These are phyloP conservation scores for Xylariaceae sp. DNA, from an alignment of 2,329 filamentous ascomycete genomes.

Conservation along the genomic window DNA sequence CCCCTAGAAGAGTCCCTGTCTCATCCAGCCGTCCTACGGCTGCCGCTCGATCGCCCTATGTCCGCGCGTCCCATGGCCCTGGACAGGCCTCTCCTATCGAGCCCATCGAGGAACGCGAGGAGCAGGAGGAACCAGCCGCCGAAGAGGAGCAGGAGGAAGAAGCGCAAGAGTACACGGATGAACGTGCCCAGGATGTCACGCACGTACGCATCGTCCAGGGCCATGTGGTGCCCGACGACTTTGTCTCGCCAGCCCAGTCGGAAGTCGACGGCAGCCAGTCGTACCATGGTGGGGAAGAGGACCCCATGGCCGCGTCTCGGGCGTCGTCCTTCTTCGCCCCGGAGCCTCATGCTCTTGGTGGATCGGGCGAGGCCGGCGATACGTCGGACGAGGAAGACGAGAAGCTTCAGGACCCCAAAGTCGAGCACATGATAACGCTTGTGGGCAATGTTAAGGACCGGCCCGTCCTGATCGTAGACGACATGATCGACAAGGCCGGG, in stretches of 20 bases:
- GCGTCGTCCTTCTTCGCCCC: conserved; percentile 76
- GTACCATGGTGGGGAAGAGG: conserved; percentile 49
- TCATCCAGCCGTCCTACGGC: conserved; percentile 27
- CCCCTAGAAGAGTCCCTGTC: conserved; percentile 35
- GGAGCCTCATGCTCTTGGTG: conserved; percentile 68
- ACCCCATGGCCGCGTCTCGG: conserved; percentile 74
- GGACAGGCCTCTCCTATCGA: conserved; percentile 34
- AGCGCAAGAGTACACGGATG: conserved; percentile 61
- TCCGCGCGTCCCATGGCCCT: conserved; percentile 27
- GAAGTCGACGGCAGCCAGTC: conserved; percentile 53
- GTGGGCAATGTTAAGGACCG: conserved; percentile 88
- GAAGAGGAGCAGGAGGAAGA: too few relatives aligned
- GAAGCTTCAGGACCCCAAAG: conserved; percentile 68
- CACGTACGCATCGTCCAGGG: conserved; percentile 88
- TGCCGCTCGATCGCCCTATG: conserved; percentile 25
- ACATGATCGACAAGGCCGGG: conserved; percentile 97
- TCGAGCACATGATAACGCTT: conserved; percentile 95
- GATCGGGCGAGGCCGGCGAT: conserved; percentile 75
- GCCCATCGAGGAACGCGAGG: conserved; percentile 32
- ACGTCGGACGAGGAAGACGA: conserved; percentile 92
- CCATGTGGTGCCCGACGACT: conserved; percentile 92
- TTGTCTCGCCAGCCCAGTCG: conserved; percentile 70
- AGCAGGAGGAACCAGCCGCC: conserved; percentile 39
- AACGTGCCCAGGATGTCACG: conserved; percentile 81
- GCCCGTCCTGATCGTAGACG: conserved; percentile 90